Conservation (phyloP, 2,329 filamentous ascomycete species). For the Fusarium sp. region DNA sequence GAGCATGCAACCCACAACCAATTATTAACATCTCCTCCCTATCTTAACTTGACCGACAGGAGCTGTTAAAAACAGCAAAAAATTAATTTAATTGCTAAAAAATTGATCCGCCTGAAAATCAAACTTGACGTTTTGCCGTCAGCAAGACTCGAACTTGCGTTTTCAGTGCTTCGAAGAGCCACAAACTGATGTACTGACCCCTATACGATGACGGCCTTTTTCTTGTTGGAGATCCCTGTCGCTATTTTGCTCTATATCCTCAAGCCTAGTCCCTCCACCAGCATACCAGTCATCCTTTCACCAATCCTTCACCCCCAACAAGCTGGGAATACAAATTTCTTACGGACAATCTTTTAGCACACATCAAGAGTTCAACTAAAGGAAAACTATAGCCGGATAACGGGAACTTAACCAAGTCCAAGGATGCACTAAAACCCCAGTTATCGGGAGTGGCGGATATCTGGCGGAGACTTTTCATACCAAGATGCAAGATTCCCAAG, state of each 20-base stretch:
- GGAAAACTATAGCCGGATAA: not conserved
- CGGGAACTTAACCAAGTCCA: not conserved
- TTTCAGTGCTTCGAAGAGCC: constrained; percentile 25
- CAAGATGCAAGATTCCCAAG: constrained; percentile 12
- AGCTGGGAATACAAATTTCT: not conserved
- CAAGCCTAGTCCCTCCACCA: rapidly evolving
- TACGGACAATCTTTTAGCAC: not conserved
- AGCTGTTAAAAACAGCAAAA: not conserved
- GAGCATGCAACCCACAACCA: not conserved
- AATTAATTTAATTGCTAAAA: not conserved
- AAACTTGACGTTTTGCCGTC: constrained; percentile 9
- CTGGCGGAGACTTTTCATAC: constrained; percentile 15
- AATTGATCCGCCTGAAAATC: not conserved
- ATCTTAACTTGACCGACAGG: not conserved
- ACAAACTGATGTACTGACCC: constrained; percentile 32
- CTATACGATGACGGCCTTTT: constrained; percentile 45
- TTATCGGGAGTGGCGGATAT: constrained; percentile 33
- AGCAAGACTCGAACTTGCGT: constrained; percentile 33
- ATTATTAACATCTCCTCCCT: not conserved
- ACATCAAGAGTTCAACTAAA: not conserved
- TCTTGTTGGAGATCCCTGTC: not conserved
- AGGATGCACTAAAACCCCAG: constrained; percentile 23
- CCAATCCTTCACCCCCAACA: not conserved
- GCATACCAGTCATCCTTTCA: too few species aligned
- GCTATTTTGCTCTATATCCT: constrained; percentile 1